Evolutionary conservation across 2,329 filamentous ascomycete genomes (phyloP).

Genomic region (Beauveria bassiana): DNA sequence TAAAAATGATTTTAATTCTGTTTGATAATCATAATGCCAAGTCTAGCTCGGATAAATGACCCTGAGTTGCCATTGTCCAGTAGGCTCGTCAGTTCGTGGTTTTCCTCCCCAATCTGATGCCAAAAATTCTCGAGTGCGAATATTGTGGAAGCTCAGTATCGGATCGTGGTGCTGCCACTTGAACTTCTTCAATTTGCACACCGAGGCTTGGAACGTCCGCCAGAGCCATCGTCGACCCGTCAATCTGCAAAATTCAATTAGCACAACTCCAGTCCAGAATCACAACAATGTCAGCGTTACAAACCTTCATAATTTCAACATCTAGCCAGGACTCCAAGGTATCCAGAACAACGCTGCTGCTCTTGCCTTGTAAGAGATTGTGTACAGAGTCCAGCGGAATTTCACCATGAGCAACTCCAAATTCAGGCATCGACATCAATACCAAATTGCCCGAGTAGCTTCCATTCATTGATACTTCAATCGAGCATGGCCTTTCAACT

Average conservation of each 20-base stretch:
- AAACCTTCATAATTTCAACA: constrained; percentile 27
- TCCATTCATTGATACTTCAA: constrained; percentile 27
- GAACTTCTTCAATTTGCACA: neutral
- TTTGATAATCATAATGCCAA: neutral
- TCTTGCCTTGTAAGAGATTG: neutral
- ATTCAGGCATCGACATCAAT: constrained; percentile 28
- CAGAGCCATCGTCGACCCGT: neutral
- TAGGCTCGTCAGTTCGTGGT: neutral
- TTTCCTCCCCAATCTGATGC: neutral
- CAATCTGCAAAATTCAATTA: neutral
- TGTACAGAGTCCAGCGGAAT: constrained; percentile 41
- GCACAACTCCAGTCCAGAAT: neutral
- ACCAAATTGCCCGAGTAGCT: constrained; percentile 26
- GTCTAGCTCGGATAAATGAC: neutral
- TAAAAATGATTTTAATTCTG: neutral
- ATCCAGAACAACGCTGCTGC: neutral
- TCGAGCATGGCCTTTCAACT: constrained; percentile 27
- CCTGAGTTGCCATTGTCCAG: neutral
- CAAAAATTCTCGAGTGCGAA: neutral
- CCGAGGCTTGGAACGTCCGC: neutral
- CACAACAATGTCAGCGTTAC: neutral
- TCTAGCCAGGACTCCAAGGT: constrained; percentile 15
- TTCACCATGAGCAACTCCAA: constrained; percentile 24
- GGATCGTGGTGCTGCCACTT: neutral
- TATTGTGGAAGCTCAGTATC: constrained; percentile 5